A percentile compares a stretch with the other conserved stretches of the same genome.
Evolutionary conservation across 345 rosid species (phyloP).

Genomic region (Aethionema arabicum): DNA sequence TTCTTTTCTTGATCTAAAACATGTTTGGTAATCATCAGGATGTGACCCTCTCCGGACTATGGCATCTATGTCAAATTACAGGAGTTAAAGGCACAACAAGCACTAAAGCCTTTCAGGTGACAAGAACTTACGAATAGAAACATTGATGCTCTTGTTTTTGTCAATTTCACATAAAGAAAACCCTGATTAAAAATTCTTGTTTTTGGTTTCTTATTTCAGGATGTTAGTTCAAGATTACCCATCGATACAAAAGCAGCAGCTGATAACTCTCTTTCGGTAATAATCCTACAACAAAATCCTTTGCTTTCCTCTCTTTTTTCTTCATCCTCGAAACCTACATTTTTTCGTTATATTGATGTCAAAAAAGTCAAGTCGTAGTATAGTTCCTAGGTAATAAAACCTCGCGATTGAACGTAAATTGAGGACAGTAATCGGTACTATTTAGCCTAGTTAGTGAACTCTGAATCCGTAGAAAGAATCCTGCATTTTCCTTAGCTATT

Average conservation of each 20-base stretch:
- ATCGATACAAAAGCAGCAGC: conserved; percentile 44
- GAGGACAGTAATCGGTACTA: neutral
- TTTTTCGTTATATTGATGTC: conserved; percentile 1
- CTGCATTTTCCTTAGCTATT: neutral
- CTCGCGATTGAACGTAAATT: neutral
- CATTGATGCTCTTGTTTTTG: neutral
- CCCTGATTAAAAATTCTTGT: conserved; percentile 19
- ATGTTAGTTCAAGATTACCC: conserved; percentile 48
- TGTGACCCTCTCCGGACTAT: conserved; percentile 68
- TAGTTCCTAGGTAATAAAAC: neutral
- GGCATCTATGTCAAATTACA: conserved; percentile 68
- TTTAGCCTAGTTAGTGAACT: too few relatives aligned
- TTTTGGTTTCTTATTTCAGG: conserved; percentile 42
- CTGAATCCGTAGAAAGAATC: too few relatives aligned
- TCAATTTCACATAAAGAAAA: neutral
- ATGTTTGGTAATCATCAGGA: conserved; percentile 44
- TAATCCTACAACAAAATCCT: neutral
- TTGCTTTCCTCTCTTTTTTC: neutral
- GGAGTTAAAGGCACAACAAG: conserved; percentile 54
- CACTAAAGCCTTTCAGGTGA: conserved; percentile 53
- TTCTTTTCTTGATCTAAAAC: neutral
- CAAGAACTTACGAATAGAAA: conserved; percentile 6
- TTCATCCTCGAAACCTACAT: neutral
- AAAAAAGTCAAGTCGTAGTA: neutral
- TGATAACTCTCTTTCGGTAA: conserved; percentile 41